Percentiles rank a stretch among this genome's conserved stretches.
Evolutionary conservation across 2,329 filamentous ascomycete species (phyloP).

Genomic region (Penicillium sp.): DNA sequence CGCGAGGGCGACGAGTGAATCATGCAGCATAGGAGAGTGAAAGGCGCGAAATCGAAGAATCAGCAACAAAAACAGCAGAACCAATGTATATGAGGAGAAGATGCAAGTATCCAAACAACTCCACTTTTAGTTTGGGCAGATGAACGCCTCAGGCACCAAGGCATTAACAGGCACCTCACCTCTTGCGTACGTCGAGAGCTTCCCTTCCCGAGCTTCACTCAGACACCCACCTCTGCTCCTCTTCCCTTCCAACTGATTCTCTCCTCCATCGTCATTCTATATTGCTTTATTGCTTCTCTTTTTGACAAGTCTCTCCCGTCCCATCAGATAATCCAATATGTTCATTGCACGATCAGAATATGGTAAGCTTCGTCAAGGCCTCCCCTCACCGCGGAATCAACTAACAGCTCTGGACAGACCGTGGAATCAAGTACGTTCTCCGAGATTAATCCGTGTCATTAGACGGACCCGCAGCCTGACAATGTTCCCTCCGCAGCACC

Average conservation of each 20-base stretch:
- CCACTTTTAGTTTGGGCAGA: constrained; percentile 15
- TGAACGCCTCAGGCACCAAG: constrained; percentile 24
- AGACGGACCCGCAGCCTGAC: constrained; percentile 24
- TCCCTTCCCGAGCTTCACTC: constrained; percentile 30
- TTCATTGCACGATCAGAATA: constrained; percentile 99
- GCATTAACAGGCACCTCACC: constrained; percentile 31
- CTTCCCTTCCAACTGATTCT: constrained; percentile 7
- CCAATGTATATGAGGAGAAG: constrained; percentile 4
- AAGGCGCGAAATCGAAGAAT: constrained; percentile 2
- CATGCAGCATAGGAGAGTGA: constrained; percentile 24
- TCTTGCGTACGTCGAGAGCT: constrained; percentile 41
- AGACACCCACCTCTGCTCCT: constrained; percentile 23
- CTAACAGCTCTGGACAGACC: constrained; percentile 60
- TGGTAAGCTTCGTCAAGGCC: constrained; percentile 61
- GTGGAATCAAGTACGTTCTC: constrained; percentile 84
- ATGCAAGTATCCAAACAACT: constrained; percentile 19
- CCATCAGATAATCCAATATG: constrained; percentile 64
- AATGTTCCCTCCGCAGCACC: constrained; percentile 61
- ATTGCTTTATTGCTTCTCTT: constrained; percentile 2
- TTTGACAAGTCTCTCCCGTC: constrained; percentile 4
- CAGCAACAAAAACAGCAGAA: not conserved
- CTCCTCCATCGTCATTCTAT: constrained; percentile 7
- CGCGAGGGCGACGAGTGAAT: constrained; percentile 22
- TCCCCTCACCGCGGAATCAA: constrained; percentile 17
- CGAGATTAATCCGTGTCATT: not conserved